phyloP scores from a whole-genome alignment of 139 green algal species.

The Coelastrella sp. region DNA sequence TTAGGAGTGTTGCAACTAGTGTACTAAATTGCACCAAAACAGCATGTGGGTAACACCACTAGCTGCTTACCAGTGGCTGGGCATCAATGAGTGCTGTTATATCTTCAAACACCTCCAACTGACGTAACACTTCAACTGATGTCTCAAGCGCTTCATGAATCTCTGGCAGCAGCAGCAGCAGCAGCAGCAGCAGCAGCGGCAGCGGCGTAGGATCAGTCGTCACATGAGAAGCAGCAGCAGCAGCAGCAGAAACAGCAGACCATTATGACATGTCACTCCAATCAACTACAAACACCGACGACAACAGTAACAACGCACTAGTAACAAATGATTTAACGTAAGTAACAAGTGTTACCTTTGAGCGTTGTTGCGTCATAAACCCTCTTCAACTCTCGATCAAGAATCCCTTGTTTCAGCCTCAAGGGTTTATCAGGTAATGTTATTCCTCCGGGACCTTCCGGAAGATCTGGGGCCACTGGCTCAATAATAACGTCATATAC shows the following conservation, averaged over 20 bases:
- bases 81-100: constrained; percentile 72
- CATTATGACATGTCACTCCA: too few relatives aligned
- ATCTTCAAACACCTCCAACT: constrained; percentile 72
- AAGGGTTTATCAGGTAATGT: constrained; percentile 1
- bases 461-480: not conserved
- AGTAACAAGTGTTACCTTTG: constrained; percentile 13
- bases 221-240: not conserved
- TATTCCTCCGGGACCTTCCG: not conserved
- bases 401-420: constrained; percentile 56
- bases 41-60: not conserved
- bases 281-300: not conserved
- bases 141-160: constrained; percentile 71
- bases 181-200: constrained; percentile 54
- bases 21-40: too few relatives aligned
- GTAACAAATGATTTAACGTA: not conserved
- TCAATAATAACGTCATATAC: constrained; percentile 35
- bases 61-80: constrained; percentile 49
- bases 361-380: constrained; percentile 62
- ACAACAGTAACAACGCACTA: not conserved
- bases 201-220: not conserved
- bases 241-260: not conserved
- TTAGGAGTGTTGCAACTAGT: too few relatives aligned
- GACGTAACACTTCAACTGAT: constrained; percentile 64
- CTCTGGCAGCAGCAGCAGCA: constrained; percentile 64
- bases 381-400: constrained; percentile 56